Conservation (phyloP, 202 grass and related monocot genomes). For the Elaeis oleifera region DNA sequence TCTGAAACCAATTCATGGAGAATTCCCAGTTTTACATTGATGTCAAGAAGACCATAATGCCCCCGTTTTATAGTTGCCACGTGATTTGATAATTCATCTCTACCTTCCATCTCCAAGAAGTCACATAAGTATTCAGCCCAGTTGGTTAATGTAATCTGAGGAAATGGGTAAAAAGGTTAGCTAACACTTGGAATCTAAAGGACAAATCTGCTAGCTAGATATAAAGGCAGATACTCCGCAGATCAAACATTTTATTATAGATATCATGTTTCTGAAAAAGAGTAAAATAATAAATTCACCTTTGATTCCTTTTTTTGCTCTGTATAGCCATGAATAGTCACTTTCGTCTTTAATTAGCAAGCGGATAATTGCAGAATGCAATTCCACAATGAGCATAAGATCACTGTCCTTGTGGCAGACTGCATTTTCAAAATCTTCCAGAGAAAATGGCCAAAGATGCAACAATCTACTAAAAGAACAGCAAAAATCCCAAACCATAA, state of each 20-base stretch:
- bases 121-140: constrained; percentile 73
- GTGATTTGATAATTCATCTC: constrained; percentile 36
- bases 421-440: constrained; percentile 84
- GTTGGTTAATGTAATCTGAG: constrained; percentile 56
- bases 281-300: constrained; percentile 30
- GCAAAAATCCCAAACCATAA: constrained; percentile 82
- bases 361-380: constrained; percentile 55
- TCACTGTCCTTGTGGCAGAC: constrained; percentile 73
- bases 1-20: constrained; percentile 57
- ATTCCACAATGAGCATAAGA: constrained; percentile 59
- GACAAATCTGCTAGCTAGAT: too few relatives aligned
- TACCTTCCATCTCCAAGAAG: constrained; percentile 61
- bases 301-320: constrained; percentile 53
- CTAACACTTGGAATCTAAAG: too few relatives aligned
- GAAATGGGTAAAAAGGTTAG: neutral
- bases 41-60: constrained; percentile 69
- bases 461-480: constrained; percentile 62
- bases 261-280: neutral
- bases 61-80: constrained; percentile 67
- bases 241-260: neutral
- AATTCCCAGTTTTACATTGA: constrained; percentile 54
- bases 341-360: constrained; percentile 63
- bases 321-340: constrained; percentile 48
- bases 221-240: too few relatives aligned
- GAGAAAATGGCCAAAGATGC: constrained; percentile 62